phyloP scores from a whole-genome alignment of 305 asterid species.

The Rubia tinctorum region DNA sequence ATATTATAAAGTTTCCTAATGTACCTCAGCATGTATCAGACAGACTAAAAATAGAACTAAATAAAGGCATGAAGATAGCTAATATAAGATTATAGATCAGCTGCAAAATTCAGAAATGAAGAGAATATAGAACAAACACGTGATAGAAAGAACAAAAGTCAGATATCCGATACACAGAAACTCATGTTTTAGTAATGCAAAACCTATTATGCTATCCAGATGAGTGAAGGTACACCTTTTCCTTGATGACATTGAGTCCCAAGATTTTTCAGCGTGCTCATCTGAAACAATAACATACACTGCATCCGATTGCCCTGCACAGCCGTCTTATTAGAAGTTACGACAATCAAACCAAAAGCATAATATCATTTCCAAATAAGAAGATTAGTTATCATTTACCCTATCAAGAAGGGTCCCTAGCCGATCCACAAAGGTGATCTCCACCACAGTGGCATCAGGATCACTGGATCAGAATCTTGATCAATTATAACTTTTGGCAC shows the following conservation, averaged over 20 bases:
- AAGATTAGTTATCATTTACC: slow-evolving; percentile 26
- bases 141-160: background rate
- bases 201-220: slow-evolving; percentile 95
- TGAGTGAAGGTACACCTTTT: slow-evolving; percentile 82
- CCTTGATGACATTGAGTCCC: slow-evolving; percentile 95
- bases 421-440: slow-evolving; percentile 90
- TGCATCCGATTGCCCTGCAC: too few relatives aligned
- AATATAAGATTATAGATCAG: background rate
- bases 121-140: background rate
- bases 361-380: background rate
- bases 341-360: background rate
- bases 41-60: background rate
- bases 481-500: slow-evolving; percentile 75
- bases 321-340: background rate
- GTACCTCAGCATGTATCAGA: background rate
- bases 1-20: background rate
- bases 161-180: background rate
- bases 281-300: slow-evolving; percentile 42
- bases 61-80: background rate
- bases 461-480: slow-evolving; percentile 86
- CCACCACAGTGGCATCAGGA: slow-evolving; percentile 85
- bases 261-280: slow-evolving; percentile 75
- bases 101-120: background rate
- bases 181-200: slow-evolving; percentile 84
- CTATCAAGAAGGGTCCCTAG: slow-evolving; percentile 95